phyloP scores from a whole-genome alignment of 2,329 filamentous ascomycete genomes.

The Chaetomiaceae sp. region DNA sequence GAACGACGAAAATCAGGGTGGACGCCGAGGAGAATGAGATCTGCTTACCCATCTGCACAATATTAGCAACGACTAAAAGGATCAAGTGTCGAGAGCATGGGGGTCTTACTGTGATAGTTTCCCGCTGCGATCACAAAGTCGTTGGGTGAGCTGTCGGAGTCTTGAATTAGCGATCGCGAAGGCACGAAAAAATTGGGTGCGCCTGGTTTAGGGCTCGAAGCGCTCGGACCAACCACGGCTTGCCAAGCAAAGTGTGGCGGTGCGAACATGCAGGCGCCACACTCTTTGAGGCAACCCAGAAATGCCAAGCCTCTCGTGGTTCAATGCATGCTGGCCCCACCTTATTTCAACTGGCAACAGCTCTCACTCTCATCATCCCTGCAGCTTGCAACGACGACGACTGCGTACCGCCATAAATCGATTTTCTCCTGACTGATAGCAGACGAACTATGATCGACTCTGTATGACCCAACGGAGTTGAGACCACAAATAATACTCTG shows the following conservation, averaged over 20 bases:
- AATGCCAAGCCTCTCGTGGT: background rate
- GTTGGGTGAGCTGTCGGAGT: conserved; percentile 37
- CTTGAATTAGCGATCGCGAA: conserved; percentile 24
- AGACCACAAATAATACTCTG: no score
- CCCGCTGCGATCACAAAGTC: conserved; percentile 30
- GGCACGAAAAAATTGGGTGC: conserved; percentile 25
- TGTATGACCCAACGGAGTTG: no score
- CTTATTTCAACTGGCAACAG: background rate
- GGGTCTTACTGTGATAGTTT: conserved; percentile 45
- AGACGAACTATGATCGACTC: no score
- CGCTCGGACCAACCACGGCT: conserved; percentile 18
- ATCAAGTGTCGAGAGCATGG: conserved; percentile 13
- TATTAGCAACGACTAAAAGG: no score
- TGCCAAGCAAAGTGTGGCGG: conserved; percentile 18
- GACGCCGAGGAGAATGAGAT: conserved; percentile 17
- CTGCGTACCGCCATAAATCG: no score
- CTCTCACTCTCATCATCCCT: conserved; percentile 3
- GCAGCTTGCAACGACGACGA: background rate
- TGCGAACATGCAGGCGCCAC: conserved; percentile 10
- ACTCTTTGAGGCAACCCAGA: background rate
- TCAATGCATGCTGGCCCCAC: background rate
- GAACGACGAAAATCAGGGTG: conserved; percentile 6
- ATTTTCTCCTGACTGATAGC: no score
- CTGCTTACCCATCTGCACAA: conserved; percentile 55
- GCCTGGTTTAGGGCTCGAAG: conserved; percentile 26